Percentiles rank a stretch among this genome's conserved stretches.
These are phyloP conservation scores for Globisporangium emineosum DNA, from an alignment of 352 stramenopile species.

Conservation along the genomic window DNA sequence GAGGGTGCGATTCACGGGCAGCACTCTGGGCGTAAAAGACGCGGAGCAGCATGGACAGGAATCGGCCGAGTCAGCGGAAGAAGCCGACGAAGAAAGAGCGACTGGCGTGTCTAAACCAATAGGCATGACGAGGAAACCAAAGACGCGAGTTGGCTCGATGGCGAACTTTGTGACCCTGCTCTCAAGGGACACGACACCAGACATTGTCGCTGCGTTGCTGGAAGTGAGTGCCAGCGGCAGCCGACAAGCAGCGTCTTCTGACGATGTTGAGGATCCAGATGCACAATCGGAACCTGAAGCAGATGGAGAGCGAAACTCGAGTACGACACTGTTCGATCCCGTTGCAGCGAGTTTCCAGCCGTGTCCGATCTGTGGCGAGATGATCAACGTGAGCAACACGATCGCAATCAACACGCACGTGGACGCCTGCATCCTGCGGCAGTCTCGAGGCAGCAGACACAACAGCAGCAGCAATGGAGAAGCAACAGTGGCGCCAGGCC, in stretches of 20 bases:
- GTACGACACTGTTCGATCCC: neutral
- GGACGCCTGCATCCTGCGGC: constrained; percentile 38
- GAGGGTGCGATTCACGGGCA: constrained; percentile 2
- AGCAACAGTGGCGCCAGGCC: neutral
- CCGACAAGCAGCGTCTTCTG: neutral
- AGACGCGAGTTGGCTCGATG: constrained; percentile 13
- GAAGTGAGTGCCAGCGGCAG: constrained; percentile 18
- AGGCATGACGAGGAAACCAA: neutral
- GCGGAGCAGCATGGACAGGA: neutral
- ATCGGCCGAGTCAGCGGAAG: constrained; percentile 5
- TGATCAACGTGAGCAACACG: constrained; percentile 45
- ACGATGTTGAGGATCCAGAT: neutral
- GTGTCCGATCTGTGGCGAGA: constrained; percentile 57
- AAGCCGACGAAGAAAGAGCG: neutral
- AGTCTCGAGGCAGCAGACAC: neutral
- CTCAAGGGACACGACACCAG: constrained; percentile 11
- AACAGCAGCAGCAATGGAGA: neutral
- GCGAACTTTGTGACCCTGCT: constrained; percentile 11
- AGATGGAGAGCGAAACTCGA: neutral
- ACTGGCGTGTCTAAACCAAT: neutral
- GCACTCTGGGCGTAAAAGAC: neutral
- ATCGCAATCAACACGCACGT: constrained; percentile 68
- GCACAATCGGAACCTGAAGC: neutral
- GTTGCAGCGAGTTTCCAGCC: constrained; percentile 24
- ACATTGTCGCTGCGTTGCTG: constrained; percentile 20